Evolutionary conservation across 2,329 filamentous ascomycete species (phyloP), one percentile per base, ranked within the genome.

Genomic region (Fusarium oligoseptatum): DNA sequence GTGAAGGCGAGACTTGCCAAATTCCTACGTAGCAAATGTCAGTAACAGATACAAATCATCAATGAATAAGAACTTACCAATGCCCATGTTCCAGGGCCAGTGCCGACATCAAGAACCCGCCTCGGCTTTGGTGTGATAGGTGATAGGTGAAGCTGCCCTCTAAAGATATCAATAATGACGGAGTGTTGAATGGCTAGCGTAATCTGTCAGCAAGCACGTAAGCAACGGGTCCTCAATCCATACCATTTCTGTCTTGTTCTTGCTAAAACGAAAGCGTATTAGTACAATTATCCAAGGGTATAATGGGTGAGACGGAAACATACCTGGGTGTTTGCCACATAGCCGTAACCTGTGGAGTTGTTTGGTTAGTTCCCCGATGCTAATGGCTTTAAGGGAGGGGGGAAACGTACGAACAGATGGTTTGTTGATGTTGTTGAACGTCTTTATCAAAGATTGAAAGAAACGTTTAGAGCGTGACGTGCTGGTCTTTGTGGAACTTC

Each of bases 221-320:
- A 27, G 62, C 32, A 34, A 34, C 4, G 32, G 11, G 32, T n/a
- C 41, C 39, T 52, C 39, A 32, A 52, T 20, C 29, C 34, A 43
- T 76, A 76, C 74, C 67, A 76, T 76, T 76, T 68, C 74, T 65
- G 66, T 76, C 74, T 76, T 73, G 69, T 66, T 76, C 74, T 75
- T 76, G 64, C 74, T 76, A 65, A 14, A 61, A 45, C 41, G 1
- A 56, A 64, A 63, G 41, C 34, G 64, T 52, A 60, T 76, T 66
- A 76, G 74, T 27, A 22, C 48, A 55, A n/a, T 45, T 56, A 55
- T 64, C 36, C 52, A 64, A 43, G 61, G 15, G 61, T 6, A 29
- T 20, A 9, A 36, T 27, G 0, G 3, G 2, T 27, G 37, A 15
- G 15, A 41, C 14, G 43, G 48, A 24, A 60, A 34, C 68, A 63